Evolutionary conservation across 768 basidiomycete species (phyloP), one percentile per base, ranked within the genome.

Genomic region (Boletus subcaerulescens): DNA sequence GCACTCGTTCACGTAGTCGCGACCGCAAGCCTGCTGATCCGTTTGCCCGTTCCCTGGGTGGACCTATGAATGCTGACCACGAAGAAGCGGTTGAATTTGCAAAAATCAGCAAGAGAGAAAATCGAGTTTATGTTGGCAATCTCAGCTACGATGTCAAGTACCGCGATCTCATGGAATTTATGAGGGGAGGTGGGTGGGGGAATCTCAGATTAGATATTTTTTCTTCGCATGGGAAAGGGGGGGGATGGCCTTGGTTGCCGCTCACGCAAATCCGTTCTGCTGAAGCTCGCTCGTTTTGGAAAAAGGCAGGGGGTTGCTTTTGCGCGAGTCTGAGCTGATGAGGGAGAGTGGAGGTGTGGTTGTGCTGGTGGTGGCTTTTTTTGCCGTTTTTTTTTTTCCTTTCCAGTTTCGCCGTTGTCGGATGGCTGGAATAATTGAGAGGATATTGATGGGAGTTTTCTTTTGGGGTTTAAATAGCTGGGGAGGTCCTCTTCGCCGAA

Each of bases 401-500:
- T 76, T 65, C 65, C 57, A 63, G 69, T 72, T 74, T 74, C 62
- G 70, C 71, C 72, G 65, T 72, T 77, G 70, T 72, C 72, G 77
- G 77, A 70, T 68, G 83, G 73, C 57, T 70, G 73, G 69, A 88
- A 82, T 80, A 52, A 66, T 54, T 77, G 83, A 82, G 86, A 87
- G 87, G 87, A 89, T 87, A 89, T 91, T 91, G 86, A 91, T 89
- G 86, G 88, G 87, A 86, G 86, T 82, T 91, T 87, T 89, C 83
- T 80, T 85, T 82, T 86, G 80, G 84, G 85, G 86, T 29, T 78
- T 85, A 81, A 82, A 84, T 87, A 96, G 96, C 93, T 86, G 96
- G 96, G 82, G 94, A 95, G 81, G 95, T 98, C 71, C 87, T 96
- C 74, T 99, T 99, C 85, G 91, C 96, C 83, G 96, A 99, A 86